phyloP scores from a whole-genome alignment of 2,329 filamentous ascomycete species.

The Fusarium drepaniforme region DNA sequence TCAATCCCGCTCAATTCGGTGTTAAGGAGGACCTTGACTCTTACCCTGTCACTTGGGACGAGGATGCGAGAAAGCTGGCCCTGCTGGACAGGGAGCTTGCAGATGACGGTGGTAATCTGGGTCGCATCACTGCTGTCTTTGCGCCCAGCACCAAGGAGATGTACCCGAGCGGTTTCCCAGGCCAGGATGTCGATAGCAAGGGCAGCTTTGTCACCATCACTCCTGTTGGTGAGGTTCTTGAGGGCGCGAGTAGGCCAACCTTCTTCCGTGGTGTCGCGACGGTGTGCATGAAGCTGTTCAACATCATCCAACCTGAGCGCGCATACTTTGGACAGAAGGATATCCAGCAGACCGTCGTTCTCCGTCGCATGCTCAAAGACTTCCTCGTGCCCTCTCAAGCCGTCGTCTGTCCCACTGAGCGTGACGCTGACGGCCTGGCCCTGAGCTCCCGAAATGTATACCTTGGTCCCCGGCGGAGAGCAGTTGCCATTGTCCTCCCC shows the following conservation, averaged over 20 bases:
- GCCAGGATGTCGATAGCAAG: conserved; percentile 77
- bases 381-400: conserved; percentile 85
- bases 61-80: conserved; percentile 77
- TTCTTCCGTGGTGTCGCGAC: conserved; percentile 98
- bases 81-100: conserved; percentile 79
- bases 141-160: conserved; percentile 85
- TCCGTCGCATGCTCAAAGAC: conserved; percentile 88
- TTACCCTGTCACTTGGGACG: conserved; percentile 91
- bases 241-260: conserved; percentile 87
- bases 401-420: conserved; percentile 78
- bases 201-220: conserved; percentile 95
- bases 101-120: conserved; percentile 68
- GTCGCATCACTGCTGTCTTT: conserved; percentile 85
- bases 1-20: conserved; percentile 98
- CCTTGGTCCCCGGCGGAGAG: conserved; percentile 80
- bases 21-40: conserved; percentile 86
- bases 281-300: conserved; percentile 85
- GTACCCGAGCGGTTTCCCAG: conserved; percentile 86
- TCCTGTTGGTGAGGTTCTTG: conserved; percentile 82
- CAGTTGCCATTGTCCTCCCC: conserved; percentile 78
- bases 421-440: conserved; percentile 86
- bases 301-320: conserved; percentile 69
- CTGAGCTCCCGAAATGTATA: conserved; percentile 96
- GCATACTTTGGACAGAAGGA: conserved; percentile 98
- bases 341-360: conserved; percentile 93